Conservation (phyloP, 495 filamentous ascomycete genomes). For the Aspergillus cristatus region DNA sequence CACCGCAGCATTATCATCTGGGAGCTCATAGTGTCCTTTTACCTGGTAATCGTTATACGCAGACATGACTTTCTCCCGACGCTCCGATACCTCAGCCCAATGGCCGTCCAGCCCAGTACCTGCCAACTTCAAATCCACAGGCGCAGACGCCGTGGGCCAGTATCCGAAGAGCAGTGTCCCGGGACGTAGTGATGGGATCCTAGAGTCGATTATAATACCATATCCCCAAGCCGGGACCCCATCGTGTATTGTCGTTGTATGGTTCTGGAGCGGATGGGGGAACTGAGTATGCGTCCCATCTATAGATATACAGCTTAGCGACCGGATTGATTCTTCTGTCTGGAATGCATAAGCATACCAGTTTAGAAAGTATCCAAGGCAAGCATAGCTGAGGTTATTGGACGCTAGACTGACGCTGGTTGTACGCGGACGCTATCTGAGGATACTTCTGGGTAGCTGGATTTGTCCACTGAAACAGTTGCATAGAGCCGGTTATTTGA, state of each 20-base stretch:
- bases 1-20: constrained; percentile 8
- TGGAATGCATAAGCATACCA: constrained; percentile 39
- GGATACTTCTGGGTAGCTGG: neutral
- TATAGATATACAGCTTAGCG: neutral
- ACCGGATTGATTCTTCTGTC: too few species aligned
- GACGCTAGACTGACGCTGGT: constrained; percentile 38
- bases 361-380: constrained; percentile 29
- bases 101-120: constrained; percentile 14
- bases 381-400: constrained; percentile 49
- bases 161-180: constrained; percentile 26
- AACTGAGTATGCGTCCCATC: constrained; percentile 31
- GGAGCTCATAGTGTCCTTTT: neutral
- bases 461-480: constrained; percentile 3
- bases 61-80: constrained; percentile 33
- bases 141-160: constrained; percentile 21
- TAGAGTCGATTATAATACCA: constrained; percentile 40
- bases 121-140: constrained; percentile 18
- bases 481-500: constrained; percentile 14
- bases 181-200: constrained; percentile 14
- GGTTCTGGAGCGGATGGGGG: constrained; percentile 34
- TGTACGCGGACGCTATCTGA: constrained; percentile 33
- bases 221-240: constrained; percentile 51
- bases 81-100: constrained; percentile 31
- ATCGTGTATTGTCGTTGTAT: constrained; percentile 38
- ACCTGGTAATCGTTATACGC: constrained; percentile 45